Evolutionary conservation across 1,139 yeast species (phyloP), one percentile per base, ranked within the genome.

Genomic region (Sugiyamaella japonica): DNA sequence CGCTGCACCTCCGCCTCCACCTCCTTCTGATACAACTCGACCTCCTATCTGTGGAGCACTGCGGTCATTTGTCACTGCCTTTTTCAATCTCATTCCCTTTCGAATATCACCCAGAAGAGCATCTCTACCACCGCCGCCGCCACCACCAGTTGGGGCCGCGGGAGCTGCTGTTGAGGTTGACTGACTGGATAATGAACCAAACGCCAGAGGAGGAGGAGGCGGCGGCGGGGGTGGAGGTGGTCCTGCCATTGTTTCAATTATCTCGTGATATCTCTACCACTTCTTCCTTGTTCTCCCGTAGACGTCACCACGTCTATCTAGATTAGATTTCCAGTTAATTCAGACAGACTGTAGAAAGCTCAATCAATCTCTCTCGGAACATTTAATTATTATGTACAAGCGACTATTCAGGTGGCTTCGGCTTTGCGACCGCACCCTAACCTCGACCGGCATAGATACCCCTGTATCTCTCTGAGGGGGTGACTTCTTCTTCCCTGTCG

Each of bases 31-130:
- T 10, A 59, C 61, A 55, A 62, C 64, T 7, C 73, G 69, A 2
- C 82, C 80, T 3, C 73, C 77, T 0, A 80, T 69, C 45, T 63
- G 56, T 1, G 89, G 88, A 1, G 78, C 80, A 59, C 86, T 81
- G 63, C 88, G 75, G 66, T 86, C 95, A 59, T 86, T 79, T 0
- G 91, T 87, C 45, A 78, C 79, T 0, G 96, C 86, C 63, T 89
- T 89, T 70, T 88, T 89, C 61, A 91, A 77, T 54, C 66, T 75
- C 60, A 77, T 75, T 16, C 97, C 98, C 64, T 88, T 86, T 62
- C 91, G 81, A 61, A 91, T 91, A 69, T 89, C 96, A 36, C 93
- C 89, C 39, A 91, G 76, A 50, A 91, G 76, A 0, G 97, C 97
- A 66, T 86, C 89, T 66, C 95, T 56, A 17, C 63, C 66, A 1